These are phyloP conservation scores for Carallia brachiata DNA, from an alignment of 345 rosid genomes.

Conservation along the genomic window DNA sequence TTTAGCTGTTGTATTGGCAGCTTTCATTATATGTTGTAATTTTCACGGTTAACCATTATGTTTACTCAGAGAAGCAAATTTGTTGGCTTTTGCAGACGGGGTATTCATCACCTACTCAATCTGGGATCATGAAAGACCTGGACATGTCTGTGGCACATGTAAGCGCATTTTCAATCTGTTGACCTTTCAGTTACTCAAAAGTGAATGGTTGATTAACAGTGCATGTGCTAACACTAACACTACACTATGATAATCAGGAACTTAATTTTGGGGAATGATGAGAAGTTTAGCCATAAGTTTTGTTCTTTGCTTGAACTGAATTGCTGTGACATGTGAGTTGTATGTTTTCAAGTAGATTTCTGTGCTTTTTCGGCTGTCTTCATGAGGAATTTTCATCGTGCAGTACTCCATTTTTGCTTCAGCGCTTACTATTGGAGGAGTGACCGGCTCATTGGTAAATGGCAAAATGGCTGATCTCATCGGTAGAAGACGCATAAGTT, in stretches of 20 bases:
- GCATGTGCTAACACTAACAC: no score
- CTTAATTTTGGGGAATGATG: no score
- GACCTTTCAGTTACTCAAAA: background rate
- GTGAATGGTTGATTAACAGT: background rate
- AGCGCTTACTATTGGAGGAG: conserved; percentile 34
- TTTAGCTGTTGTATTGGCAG: no score
- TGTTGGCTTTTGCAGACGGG: conserved; percentile 34
- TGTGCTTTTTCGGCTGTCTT: background rate
- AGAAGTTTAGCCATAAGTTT: no score
- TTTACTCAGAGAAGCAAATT: no score
- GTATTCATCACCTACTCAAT: conserved; percentile 49
- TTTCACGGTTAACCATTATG: no score
- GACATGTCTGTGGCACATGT: conserved; percentile 27
- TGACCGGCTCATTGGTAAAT: conserved; percentile 28
- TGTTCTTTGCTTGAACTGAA: no score
- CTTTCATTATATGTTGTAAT: no score
- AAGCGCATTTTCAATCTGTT: background rate
- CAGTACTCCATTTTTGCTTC: conserved; percentile 47
- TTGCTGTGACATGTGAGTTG: no score
- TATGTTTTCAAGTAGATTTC: no score
- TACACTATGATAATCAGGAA: no score
- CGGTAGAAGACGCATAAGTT: conserved; percentile 40
- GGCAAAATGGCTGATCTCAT: conserved; percentile 34
- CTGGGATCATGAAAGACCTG: conserved; percentile 36
- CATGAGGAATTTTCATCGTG: background rate